Percentiles rank a stretch among this genome's conserved stretches.
These are phyloP conservation scores for Sporothrix schenckii DNA, from an alignment of 2,329 filamentous ascomycete species.

Conservation along the genomic window DNA sequence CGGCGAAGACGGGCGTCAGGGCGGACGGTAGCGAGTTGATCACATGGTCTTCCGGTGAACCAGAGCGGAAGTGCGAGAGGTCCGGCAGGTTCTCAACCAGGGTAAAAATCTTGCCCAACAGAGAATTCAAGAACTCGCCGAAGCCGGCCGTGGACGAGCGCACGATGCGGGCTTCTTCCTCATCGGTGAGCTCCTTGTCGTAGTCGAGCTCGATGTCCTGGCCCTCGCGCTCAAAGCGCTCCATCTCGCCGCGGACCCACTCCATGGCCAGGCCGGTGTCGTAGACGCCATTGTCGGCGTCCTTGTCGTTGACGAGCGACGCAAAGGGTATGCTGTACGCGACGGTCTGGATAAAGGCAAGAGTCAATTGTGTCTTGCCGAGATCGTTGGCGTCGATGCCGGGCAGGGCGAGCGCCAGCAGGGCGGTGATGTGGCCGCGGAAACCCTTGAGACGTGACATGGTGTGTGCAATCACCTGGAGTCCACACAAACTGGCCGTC, in stretches of 20 bases:
- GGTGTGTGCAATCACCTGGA: conserved; percentile 88
- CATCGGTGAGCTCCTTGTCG: conserved; percentile 75
- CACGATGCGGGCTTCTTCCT: conserved; percentile 83
- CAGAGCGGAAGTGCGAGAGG: conserved; percentile 80
- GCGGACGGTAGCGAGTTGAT: conserved; percentile 94
- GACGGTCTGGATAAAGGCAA: conserved; percentile 93
- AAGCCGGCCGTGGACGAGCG: conserved; percentile 94
- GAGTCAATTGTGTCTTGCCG: conserved; percentile 91
- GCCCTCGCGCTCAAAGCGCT: conserved; percentile 86
- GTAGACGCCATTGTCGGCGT: conserved; percentile 67
- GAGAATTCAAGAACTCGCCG: conserved; percentile 85
- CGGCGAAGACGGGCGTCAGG: conserved; percentile 85
- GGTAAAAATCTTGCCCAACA: conserved; percentile 93
- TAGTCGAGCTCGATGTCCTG: conserved; percentile 87
- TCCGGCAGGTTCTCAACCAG: conserved; percentile 94
- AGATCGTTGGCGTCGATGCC: conserved; percentile 98
- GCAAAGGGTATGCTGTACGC: conserved; percentile 95
- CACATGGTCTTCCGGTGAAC: conserved; percentile 93
- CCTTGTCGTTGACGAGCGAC: conserved; percentile 69
- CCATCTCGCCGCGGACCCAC: conserved; percentile 94
- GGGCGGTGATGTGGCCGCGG: conserved; percentile 89
- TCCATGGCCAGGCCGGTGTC: conserved; percentile 79
- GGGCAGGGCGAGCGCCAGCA: conserved; percentile 88
- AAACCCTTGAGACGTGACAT: conserved; percentile 96
- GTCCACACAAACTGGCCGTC: conserved; percentile 84